A percentile compares a stretch with the other conserved stretches of the same genome.
These are phyloP conservation scores for Cyberlindnera saturnus DNA, from an alignment of 805 yeast genomes.

Conservation along the genomic window DNA sequence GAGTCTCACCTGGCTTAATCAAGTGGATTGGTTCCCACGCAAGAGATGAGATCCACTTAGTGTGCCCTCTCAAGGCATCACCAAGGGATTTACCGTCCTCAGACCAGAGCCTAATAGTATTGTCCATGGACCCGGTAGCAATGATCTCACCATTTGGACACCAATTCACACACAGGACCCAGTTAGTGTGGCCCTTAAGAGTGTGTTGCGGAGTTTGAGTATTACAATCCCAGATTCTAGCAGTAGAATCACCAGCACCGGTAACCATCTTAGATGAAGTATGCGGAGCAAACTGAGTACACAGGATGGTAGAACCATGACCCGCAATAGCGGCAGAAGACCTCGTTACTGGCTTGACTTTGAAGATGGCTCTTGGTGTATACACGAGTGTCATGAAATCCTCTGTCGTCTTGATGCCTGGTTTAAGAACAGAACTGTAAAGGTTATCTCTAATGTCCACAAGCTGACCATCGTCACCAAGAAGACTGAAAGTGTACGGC, in stretches of 20 bases:
- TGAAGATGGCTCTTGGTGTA: constrained; percentile 93
- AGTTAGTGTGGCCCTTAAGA: constrained; percentile 77
- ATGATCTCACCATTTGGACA: constrained; percentile 86
- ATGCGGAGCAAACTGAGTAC: constrained; percentile 91
- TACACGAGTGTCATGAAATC: constrained; percentile 86
- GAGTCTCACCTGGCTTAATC: constrained; percentile 55
- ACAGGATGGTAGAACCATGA: constrained; percentile 88
- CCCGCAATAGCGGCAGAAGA: constrained; percentile 92
- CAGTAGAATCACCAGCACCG: constrained; percentile 95
- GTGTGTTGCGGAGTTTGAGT: constrained; percentile 88
- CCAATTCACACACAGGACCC: constrained; percentile 91
- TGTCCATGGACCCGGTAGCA: constrained; percentile 97
- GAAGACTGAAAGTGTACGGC: constrained; percentile 80
- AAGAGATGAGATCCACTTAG: constrained; percentile 83
- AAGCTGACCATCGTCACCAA: constrained; percentile 40
- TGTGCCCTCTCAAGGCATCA: constrained; percentile 69
- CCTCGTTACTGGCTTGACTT: constrained; percentile 85
- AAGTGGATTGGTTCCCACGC: constrained; percentile 94
- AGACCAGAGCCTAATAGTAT: constrained; percentile 85
- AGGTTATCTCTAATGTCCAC: constrained; percentile 75
- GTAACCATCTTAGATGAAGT: constrained; percentile 82
- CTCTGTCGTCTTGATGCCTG: constrained; percentile 84
- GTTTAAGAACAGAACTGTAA: constrained; percentile 76
- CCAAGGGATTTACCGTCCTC: constrained; percentile 70
- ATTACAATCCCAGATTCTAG: constrained; percentile 94